These are phyloP conservation scores for Nymphaea colorata DNA, from an alignment of 164 flowering plant species.

Conservation along the genomic window DNA sequence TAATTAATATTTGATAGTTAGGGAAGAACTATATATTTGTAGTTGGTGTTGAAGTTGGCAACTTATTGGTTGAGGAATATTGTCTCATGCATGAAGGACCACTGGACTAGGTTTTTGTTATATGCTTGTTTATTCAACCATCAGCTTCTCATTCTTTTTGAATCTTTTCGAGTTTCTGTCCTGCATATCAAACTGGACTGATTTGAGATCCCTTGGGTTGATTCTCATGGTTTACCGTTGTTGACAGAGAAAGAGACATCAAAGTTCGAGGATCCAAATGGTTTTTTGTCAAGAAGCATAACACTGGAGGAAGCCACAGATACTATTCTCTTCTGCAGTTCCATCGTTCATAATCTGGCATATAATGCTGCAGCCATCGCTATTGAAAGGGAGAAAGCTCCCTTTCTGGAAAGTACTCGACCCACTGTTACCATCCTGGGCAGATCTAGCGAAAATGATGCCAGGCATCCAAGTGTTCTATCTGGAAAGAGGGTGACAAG, in stretches of 20 bases:
- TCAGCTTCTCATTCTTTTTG: too few relatives aligned
- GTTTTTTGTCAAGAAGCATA: slow-evolving; percentile 49
- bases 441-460: slow-evolving; percentile 30
- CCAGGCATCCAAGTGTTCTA: slow-evolving; percentile 25
- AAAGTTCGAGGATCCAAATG: slow-evolving; percentile 28
- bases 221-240: background rate
- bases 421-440: slow-evolving; percentile 55
- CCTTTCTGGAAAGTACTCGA: slow-evolving; percentile 31
- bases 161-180: too few relatives aligned
- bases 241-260: slow-evolving; percentile 35
- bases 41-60: background rate
- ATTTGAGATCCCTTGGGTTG: background rate
- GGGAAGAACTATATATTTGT: too few relatives aligned
- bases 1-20: too few relatives aligned
- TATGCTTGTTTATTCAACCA: background rate
- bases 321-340: slow-evolving; percentile 83
- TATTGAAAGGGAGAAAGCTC: slow-evolving; percentile 47
- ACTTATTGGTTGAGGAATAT: background rate
- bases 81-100: background rate
- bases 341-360: slow-evolving; percentile 76
- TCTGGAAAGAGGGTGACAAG: slow-evolving; percentile 32
- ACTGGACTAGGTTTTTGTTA: background rate
- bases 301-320: slow-evolving; percentile 95
- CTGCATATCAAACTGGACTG: background rate
- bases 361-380: slow-evolving; percentile 74